phyloP scores from a whole-genome alignment of 169 alveolate species.

The Hammondia hammondi region DNA sequence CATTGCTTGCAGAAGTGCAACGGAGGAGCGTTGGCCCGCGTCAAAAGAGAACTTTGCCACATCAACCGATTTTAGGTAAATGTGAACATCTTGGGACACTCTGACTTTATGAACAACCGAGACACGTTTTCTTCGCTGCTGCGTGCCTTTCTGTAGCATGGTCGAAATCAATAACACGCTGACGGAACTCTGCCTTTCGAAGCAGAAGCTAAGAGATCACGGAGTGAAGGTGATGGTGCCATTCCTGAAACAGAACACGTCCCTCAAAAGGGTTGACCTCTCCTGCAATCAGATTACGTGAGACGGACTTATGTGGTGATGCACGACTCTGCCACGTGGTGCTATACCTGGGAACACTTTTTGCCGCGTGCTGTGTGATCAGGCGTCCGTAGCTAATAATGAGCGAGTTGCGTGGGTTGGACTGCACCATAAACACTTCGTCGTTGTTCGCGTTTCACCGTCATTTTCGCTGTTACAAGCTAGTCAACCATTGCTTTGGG shows the following conservation, averaged over 20 bases:
- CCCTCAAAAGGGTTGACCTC: neutral
- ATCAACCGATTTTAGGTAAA: neutral
- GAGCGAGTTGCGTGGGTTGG: no score
- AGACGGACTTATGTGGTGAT: neutral
- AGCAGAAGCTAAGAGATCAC: neutral
- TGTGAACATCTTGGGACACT: neutral
- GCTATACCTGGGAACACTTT: no score
- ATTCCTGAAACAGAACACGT: neutral
- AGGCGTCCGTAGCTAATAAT: no score
- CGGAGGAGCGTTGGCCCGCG: no score
- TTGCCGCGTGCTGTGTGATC: no score
- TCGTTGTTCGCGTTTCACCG: no score
- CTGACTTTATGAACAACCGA: neutral
- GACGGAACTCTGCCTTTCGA: neutral
- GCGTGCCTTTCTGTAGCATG: neutral
- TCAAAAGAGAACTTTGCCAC: no score
- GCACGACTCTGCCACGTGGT: no score
- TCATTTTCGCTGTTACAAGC: no score
- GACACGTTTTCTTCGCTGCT: neutral
- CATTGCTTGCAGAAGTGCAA: no score
- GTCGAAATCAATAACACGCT: neutral
- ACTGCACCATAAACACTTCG: no score
- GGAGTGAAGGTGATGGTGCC: conserved; percentile 29
- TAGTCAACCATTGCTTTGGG: no score
- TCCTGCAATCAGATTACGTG: conserved; percentile 44